These are phyloP conservation scores for Pulveroboletus sp. DNA, from an alignment of 768 basidiomycete species.

Conservation along the genomic window DNA sequence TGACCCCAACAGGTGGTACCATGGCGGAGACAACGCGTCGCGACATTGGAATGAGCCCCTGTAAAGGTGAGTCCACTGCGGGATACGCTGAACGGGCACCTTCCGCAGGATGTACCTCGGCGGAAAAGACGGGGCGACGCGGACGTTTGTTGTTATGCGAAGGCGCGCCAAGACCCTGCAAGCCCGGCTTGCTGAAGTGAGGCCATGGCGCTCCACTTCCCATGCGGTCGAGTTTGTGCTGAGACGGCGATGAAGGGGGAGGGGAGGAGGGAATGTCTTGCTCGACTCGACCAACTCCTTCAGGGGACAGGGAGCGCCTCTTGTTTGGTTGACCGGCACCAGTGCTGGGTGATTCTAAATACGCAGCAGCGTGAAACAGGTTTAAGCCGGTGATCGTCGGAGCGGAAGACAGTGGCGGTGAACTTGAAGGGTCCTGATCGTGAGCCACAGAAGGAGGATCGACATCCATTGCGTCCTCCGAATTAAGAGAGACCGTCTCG, in stretches of 20 bases:
- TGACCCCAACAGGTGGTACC: conserved; percentile 39
- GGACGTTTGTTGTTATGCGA: conserved; percentile 53
- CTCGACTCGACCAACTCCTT: conserved; percentile 36
- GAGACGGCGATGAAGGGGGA: conserved; percentile 45
- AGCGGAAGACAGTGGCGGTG: conserved; percentile 45
- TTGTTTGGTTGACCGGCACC: conserved; percentile 44
- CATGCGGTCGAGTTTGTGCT: conserved; percentile 45
- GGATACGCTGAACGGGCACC: conserved; percentile 43
- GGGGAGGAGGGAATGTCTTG: conserved; percentile 47
- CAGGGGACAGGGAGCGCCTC: conserved; percentile 59
- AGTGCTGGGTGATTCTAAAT: conserved; percentile 45
- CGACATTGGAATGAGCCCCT: conserved; percentile 30
- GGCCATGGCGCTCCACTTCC: conserved; percentile 32
- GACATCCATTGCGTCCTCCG: conserved; percentile 76
- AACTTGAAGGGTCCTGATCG: conserved; percentile 30
- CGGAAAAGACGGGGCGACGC: conserved; percentile 65
- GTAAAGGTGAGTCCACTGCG: conserved; percentile 31
- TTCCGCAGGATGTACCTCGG: conserved; percentile 50
- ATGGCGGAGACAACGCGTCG: conserved; percentile 78
- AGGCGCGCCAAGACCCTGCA: conserved; percentile 54
- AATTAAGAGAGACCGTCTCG: conserved; percentile 40
- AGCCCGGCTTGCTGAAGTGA: conserved; percentile 47
- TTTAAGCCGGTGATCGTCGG: conserved; percentile 53
- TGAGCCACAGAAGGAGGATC: conserved; percentile 51
- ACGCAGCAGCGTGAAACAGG: conserved; percentile 58